Conservation (phyloP, 2,329 filamentous ascomycete genomes). For the Colletotrichum acutatum region DNA sequence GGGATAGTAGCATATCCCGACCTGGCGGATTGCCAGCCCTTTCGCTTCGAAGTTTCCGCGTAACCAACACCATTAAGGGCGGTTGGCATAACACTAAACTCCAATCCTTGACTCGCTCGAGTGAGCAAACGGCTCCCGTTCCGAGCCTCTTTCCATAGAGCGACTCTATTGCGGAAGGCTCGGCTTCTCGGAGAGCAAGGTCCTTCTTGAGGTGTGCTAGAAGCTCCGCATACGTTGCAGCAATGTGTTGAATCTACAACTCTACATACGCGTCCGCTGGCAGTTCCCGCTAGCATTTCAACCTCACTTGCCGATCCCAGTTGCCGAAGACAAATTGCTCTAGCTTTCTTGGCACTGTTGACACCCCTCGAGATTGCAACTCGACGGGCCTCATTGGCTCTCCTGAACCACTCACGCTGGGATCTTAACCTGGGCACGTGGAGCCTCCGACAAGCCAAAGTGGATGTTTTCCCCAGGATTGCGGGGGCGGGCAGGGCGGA, state of each 20-base stretch:
- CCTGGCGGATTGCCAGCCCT: not conserved
- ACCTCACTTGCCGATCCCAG: constrained; percentile 26
- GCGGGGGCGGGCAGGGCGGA: constrained; percentile 19
- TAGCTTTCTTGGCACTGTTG: constrained; percentile 14
- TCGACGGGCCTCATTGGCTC: constrained; percentile 10
- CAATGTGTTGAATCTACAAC: not conserved
- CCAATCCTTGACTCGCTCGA: not conserved
- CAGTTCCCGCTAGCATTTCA: not conserved
- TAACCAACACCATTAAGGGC: not conserved
- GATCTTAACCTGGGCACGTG: constrained; percentile 17
- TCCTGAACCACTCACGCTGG: not conserved
- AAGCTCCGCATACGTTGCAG: not conserved
- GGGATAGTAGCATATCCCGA: not conserved
- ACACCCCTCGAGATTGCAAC: constrained; percentile 11
- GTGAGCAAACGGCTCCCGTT: not conserved
- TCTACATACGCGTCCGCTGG: not conserved
- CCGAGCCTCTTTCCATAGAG: not conserved
- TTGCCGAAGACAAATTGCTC: constrained; percentile 28
- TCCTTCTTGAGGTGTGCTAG: not conserved
- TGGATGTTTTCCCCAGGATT: constrained; percentile 29
- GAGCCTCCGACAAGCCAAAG: constrained; percentile 8
- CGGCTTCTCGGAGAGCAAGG: not conserved
- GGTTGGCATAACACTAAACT: not conserved
- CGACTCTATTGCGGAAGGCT: not conserved
- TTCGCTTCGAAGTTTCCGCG: not conserved